Conservation (phyloP, 352 stramenopile genomes). For the Phytophthora ramorum region DNA sequence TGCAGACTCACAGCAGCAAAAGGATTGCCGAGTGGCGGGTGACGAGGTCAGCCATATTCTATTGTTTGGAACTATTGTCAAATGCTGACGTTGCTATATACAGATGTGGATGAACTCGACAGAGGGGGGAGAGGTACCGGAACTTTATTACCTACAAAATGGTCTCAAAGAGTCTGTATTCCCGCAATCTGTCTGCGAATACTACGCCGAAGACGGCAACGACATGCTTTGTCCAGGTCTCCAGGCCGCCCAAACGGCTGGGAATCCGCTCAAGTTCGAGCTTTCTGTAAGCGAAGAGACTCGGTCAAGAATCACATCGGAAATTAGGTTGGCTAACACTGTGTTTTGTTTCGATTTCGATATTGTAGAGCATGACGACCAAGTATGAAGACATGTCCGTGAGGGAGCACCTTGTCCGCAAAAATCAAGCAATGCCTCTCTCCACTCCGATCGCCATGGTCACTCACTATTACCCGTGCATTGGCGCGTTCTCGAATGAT, state of each 20-base stretch:
- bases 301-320: not conserved
- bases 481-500: slow-evolving; percentile 61
- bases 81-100: not conserved
- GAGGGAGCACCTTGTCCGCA: slow-evolving; percentile 69
- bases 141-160: slow-evolving; percentile 83
- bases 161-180: slow-evolving; percentile 79
- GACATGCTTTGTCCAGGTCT: slow-evolving; percentile 75
- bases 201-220: slow-evolving; percentile 64
- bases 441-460: slow-evolving; percentile 77
- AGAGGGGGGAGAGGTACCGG: slow-evolving; percentile 74
- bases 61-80: not conserved
- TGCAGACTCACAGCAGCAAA: slow-evolving; percentile 69
- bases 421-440: slow-evolving; percentile 82
- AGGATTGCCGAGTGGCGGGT: slow-evolving; percentile 70
- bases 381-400: slow-evolving; percentile 88
- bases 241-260: slow-evolving; percentile 47
- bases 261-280: slow-evolving; percentile 75
- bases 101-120: slow-evolving; percentile 86
- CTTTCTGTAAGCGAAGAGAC: slow-evolving; percentile 48
- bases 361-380: slow-evolving; percentile 68
- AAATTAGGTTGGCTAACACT: not conserved
- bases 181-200: slow-evolving; percentile 73
- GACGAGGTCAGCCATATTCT: slow-evolving; percentile 44
- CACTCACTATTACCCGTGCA: slow-evolving; percentile 87
- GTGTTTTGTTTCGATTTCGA: not conserved